Conservation (phyloP, 495 filamentous ascomycete species). For the Echria macrotheca region DNA sequence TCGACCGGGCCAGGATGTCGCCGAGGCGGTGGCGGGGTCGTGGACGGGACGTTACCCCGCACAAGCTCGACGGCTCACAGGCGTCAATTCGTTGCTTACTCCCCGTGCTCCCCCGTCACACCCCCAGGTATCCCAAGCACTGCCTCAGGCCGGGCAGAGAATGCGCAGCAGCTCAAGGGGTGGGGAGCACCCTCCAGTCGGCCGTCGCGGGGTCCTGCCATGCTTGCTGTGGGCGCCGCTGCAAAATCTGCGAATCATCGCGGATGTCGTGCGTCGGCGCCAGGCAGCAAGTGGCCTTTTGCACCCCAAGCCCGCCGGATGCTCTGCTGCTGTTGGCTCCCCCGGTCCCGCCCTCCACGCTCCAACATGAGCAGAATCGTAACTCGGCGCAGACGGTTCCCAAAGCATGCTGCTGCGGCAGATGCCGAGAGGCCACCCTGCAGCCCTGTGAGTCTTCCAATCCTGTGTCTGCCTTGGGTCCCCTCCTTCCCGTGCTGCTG, state of each 20-base stretch:
- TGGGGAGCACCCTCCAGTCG: not conserved
- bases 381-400: not conserved
- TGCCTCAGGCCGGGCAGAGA: constrained; percentile 2
- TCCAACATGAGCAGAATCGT: not conserved
- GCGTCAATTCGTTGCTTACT: no score
- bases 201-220: not conserved
- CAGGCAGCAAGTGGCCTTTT: constrained; percentile 6
- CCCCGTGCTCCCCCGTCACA: no score
- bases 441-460: constrained; percentile 11
- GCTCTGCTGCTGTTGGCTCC: constrained; percentile 1
- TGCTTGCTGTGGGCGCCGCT: not conserved
- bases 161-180: constrained; percentile 8
- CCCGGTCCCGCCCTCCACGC: not conserved
- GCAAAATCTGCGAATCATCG: constrained; percentile 9
- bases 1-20: no score
- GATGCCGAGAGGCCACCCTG: not conserved
- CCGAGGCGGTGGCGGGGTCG: no score
- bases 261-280: constrained; percentile 8
- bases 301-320: not conserved
- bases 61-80: no score
- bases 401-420: not conserved
- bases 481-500: constrained; percentile 2
- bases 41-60: no score
- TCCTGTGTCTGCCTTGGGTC: constrained; percentile 1
- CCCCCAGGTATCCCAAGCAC: constrained; percentile 7